Evolutionary conservation across 2,329 filamentous ascomycete genomes (phyloP), one percentile per base, ranked within the genome.

Genomic region (Chrysosphaeria jannelii): DNA sequence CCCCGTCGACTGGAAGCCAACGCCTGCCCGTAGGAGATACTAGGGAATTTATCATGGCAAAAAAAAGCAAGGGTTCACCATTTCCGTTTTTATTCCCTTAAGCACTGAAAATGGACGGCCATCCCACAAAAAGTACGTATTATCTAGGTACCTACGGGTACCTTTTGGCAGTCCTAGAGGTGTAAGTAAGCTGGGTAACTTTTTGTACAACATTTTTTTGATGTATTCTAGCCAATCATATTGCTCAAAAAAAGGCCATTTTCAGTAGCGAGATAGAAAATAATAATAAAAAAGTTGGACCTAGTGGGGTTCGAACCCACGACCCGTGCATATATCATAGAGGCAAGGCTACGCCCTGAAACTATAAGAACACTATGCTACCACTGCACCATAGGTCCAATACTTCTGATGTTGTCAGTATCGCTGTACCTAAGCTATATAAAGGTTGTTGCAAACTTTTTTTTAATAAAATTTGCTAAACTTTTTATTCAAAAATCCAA

Each of bases 1-100:
- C 45, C 85, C 85, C 3, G 44, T 97, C 20, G 68, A 88, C 21
- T 97, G 85, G 85, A 76, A 72, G 37, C 79, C 79, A 12, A 74
- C 62, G 2, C 43, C 89, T 26, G 65, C 65, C 10, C 55, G 70
- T 37, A 61, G 71, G 40, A 85, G 79, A 43, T 85, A 57, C 39
- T 75, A 53, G 16, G 17, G n/a, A n/a, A n/a, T n/a, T n/a, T n/a
- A n/a, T n/a, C n/a, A n/a, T n/a, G n/a, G n/a, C 9, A n/a, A n/a
- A n/a, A n/a, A n/a, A n/a, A n/a, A n/a, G 23, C 3, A 19, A 14
- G 10, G 5, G n/a, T 20, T 23, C 22, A 14, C 10, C 13, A 9
- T 16, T 8, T 8, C 10, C 8, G 14, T 17, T 22, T 27, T 11
- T 19, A 19, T 30, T 27, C 29, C 21, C 19, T 17, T 28, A 28